phyloP scores from a whole-genome alignment of 2,329 filamentous ascomycete species.

The Trichoderma lentiforme region DNA sequence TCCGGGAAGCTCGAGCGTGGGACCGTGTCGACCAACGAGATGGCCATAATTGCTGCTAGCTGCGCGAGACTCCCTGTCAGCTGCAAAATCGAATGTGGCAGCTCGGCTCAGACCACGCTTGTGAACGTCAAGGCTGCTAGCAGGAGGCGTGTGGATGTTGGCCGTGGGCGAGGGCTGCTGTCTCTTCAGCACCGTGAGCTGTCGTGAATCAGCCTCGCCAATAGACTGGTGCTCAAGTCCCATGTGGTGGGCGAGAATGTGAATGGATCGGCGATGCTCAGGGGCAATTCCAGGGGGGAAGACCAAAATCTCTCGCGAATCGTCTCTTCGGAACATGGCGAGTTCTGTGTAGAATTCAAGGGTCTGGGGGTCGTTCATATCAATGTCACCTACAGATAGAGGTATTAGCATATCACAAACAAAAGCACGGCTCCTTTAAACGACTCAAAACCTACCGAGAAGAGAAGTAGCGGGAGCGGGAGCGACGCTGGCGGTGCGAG shows the following conservation, averaged over 20 bases:
- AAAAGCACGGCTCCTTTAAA: background rate
- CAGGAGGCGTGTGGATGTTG: constrained; percentile 55
- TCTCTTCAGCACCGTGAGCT: constrained; percentile 83
- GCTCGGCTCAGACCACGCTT: constrained; percentile 85
- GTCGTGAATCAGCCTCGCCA: constrained; percentile 80
- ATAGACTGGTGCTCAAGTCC: constrained; percentile 86
- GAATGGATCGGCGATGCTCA: constrained; percentile 81
- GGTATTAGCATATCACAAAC: constrained; percentile 18
- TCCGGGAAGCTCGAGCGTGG: constrained; percentile 83
- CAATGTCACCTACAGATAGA: constrained; percentile 57
- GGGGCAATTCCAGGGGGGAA: constrained; percentile 80
- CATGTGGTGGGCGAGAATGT: constrained; percentile 94
- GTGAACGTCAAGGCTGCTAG: constrained; percentile 70
- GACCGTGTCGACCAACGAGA: constrained; percentile 74
- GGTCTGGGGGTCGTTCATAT: constrained; percentile 86
- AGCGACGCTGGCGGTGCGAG: constrained; percentile 35
- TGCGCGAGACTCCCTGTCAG: constrained; percentile 65
- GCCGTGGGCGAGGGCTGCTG: constrained; percentile 51
- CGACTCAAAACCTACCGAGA: constrained; percentile 37
- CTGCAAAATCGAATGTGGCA: constrained; percentile 95
- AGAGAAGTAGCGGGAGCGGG: constrained; percentile 27
- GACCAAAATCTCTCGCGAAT: constrained; percentile 72
- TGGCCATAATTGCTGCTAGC: constrained; percentile 66
- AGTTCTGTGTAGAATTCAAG: constrained; percentile 89
- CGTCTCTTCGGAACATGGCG: constrained; percentile 81